Percentiles rank a stretch among this genome's conserved stretches.
Conservation (phyloP, 352 stramenopile species). For the Pythium periplocum region DNA sequence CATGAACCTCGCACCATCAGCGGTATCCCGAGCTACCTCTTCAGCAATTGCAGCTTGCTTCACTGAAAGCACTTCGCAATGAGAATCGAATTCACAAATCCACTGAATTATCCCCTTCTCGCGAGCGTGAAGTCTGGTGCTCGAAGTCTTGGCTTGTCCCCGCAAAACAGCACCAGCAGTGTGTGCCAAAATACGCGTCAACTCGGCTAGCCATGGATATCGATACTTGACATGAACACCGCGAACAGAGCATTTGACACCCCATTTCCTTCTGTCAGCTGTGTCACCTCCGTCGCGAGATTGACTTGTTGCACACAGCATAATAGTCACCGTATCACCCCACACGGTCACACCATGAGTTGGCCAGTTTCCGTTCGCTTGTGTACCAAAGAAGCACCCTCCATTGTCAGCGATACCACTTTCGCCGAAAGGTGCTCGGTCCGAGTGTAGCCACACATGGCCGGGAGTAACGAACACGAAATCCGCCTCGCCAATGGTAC, state of each 20-base stretch:
- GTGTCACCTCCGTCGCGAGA: slow-evolving; percentile 20
- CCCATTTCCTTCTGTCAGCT: slow-evolving; percentile 48
- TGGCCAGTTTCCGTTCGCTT: slow-evolving; percentile 50
- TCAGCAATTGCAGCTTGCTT: neutral
- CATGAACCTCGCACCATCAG: slow-evolving; percentile 1
- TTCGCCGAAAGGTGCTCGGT: slow-evolving; percentile 51
- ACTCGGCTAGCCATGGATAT: neutral
- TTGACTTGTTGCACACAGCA: slow-evolving; percentile 64
- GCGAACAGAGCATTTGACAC: slow-evolving; percentile 51
- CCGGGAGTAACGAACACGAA: slow-evolving; percentile 63
- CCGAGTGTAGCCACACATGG: slow-evolving; percentile 50
- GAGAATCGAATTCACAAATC: neutral
- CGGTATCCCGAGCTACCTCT: neutral
- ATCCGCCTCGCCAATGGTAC: slow-evolving; percentile 53
- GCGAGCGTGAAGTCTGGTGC: too few relatives aligned
- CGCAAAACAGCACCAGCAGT: neutral
- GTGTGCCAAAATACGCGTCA: neutral
- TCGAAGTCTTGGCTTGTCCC: too few relatives aligned
- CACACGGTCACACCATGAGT: slow-evolving; percentile 43
- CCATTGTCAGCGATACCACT: slow-evolving; percentile 55
- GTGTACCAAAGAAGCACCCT: slow-evolving; percentile 60
- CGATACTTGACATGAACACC: slow-evolving; percentile 22
- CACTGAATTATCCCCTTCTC: neutral
- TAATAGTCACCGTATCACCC: slow-evolving; percentile 61
- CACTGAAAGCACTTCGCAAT: too few relatives aligned